Conservation (phyloP, 306 rosid species). For the Malus sieversii region DNA sequence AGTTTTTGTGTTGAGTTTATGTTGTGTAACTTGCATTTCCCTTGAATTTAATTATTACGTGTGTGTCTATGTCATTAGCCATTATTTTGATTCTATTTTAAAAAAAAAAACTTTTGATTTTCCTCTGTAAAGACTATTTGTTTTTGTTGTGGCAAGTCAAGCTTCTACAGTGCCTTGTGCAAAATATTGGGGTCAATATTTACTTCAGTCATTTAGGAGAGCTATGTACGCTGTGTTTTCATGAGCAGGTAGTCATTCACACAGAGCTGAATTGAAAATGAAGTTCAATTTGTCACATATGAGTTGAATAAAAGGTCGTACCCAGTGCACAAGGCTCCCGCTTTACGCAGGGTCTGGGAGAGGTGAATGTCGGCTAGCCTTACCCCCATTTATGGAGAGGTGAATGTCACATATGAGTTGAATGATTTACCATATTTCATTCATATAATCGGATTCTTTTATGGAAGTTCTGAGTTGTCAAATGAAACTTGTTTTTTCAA, state of each 20-base stretch:
- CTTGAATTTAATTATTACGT: background rate
- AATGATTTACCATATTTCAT: background rate
- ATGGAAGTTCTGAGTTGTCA: background rate
- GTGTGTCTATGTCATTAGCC: background rate
- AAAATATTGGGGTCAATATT: slow-evolving; percentile 82
- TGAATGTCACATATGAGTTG: background rate
- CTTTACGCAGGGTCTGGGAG: too few species aligned
- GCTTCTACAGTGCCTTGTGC: slow-evolving; percentile 86
- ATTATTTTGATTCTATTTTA: background rate
- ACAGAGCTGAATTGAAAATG: background rate
- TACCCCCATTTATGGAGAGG: too few species aligned
- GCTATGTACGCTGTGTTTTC: slow-evolving; percentile 82
- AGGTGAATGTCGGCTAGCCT: too few species aligned
- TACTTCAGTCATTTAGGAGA: slow-evolving; percentile 97
- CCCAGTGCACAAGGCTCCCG: too few species aligned
- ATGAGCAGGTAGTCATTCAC: slow-evolving; percentile 57
- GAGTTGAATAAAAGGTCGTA: background rate
- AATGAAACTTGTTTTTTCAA: background rate
- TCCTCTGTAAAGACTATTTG: background rate
- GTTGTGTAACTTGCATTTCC: background rate
- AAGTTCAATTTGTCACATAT: background rate
- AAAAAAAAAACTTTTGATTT: background rate
- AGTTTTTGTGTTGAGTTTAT: background rate
- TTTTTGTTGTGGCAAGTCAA: slow-evolving; percentile 61
- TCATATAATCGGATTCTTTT: background rate